Conservation (phyloP, 768 basidiomycete genomes). For the Panaeolus papilionaceus region DNA sequence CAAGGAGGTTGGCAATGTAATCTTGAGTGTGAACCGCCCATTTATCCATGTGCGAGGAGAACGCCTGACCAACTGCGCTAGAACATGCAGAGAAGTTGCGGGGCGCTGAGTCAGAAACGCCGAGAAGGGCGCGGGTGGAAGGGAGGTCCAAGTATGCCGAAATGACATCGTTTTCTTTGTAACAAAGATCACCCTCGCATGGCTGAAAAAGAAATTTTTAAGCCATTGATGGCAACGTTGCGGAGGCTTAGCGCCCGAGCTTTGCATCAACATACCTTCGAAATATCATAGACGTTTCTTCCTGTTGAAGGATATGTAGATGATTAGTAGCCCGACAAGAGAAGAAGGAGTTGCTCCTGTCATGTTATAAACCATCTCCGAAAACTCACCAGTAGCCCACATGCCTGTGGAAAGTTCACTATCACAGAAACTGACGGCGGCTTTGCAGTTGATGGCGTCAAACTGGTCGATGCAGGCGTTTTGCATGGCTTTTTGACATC, state of each 20-base stretch:
- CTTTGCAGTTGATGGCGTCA: slow-evolving; percentile 71
- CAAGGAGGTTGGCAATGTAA: slow-evolving; percentile 73
- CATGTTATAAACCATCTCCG: not conserved
- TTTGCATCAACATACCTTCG: slow-evolving; percentile 47
- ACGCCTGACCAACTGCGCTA: slow-evolving; percentile 50
- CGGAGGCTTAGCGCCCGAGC: not conserved
- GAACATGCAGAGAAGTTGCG: slow-evolving; percentile 68
- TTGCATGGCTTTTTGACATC: slow-evolving; percentile 66
- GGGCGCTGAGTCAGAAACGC: slow-evolving; percentile 48
- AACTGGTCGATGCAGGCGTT: slow-evolving; percentile 67
- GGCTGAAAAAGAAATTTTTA: not conserved
- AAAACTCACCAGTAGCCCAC: slow-evolving; percentile 49
- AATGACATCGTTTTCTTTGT: slow-evolving; percentile 46
- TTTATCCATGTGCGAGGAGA: slow-evolving; percentile 67
- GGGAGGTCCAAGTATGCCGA: slow-evolving; percentile 61
- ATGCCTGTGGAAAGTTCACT: slow-evolving; percentile 51
- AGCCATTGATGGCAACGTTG: not conserved
- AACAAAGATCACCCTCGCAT: slow-evolving; percentile 42
- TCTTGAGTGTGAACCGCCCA: slow-evolving; percentile 61
- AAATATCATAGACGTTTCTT: slow-evolving; percentile 63
- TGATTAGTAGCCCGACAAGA: not conserved
- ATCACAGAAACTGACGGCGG: slow-evolving; percentile 71
- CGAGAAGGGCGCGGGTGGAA: slow-evolving; percentile 55
- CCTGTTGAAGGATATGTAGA: slow-evolving; percentile 26
- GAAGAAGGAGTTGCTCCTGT: not conserved